Percentiles rank a stretch among this genome's conserved stretches.
Conservation (phyloP, 1,139 yeast genomes). For the Meyerozyma smithsonii region DNA sequence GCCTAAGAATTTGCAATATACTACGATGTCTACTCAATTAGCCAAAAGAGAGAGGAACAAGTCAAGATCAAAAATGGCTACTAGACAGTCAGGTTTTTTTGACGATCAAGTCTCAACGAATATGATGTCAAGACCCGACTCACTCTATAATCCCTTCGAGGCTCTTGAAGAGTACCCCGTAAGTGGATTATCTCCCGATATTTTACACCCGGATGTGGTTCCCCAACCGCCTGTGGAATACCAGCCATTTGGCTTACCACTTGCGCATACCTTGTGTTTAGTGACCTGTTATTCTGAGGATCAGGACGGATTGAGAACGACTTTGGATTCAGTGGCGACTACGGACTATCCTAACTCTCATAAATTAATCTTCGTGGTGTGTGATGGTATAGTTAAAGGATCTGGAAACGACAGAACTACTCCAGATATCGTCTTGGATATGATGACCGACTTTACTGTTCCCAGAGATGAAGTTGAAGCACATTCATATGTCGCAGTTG, state of each 20-base stretch:
- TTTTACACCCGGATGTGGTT: slow-evolving; percentile 67
- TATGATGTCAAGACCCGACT: slow-evolving; percentile 29
- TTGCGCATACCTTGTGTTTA: slow-evolving; percentile 76
- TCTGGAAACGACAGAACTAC: slow-evolving; percentile 83
- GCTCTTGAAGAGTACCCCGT: slow-evolving; percentile 32
- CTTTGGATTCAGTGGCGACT: slow-evolving; percentile 86
- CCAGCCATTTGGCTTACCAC: slow-evolving; percentile 84
- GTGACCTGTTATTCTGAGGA: slow-evolving; percentile 97
- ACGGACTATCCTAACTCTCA: slow-evolving; percentile 95
- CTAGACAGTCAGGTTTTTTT: slow-evolving; percentile 22
- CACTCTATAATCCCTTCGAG: slow-evolving; percentile 39
- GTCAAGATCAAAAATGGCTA: slow-evolving; percentile 11
- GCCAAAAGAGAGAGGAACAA: slow-evolving; percentile 20
- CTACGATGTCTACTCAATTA: slow-evolving; percentile 57
- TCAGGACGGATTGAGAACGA: slow-evolving; percentile 75
- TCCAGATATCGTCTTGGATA: slow-evolving; percentile 78
- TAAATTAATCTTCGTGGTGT: slow-evolving; percentile 73
- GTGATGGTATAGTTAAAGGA: slow-evolving; percentile 94
- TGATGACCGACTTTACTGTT: slow-evolving; percentile 80
- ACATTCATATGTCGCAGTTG: slow-evolving; percentile 89
- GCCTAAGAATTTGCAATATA: slow-evolving; percentile 43
- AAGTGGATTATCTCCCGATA: slow-evolving; percentile 58
- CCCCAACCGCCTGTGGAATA: slow-evolving; percentile 88
- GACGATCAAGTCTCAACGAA: slow-evolving; percentile 36
- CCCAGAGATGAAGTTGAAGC: slow-evolving; percentile 74